Conservation (phyloP, 129 eudicot genomes). For the Calendula officinalis region DNA sequence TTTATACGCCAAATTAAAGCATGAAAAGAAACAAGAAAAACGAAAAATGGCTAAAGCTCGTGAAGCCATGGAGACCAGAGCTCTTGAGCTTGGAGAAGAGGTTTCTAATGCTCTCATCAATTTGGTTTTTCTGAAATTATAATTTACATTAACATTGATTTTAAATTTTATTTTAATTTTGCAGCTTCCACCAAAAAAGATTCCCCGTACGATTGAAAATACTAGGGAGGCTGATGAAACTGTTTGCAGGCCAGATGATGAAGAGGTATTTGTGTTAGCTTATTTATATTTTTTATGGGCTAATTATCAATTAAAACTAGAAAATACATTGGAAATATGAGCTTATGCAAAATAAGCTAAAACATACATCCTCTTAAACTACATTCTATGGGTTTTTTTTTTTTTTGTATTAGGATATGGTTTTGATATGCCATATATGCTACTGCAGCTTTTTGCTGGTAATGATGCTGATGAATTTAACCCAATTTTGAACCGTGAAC, state of each 20-base stretch:
- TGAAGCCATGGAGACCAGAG: slow-evolving; percentile 71
- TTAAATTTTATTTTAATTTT: slow-evolving; percentile 3
- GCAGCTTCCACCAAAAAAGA: slow-evolving; percentile 68
- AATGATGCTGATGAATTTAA: slow-evolving; percentile 89
- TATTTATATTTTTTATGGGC: background rate
- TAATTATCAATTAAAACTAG: too few species aligned
- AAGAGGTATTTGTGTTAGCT: slow-evolving; percentile 47
- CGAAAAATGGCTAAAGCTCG: slow-evolving; percentile 72
- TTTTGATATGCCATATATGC: slow-evolving; percentile 1
- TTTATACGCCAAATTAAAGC: slow-evolving; percentile 71
- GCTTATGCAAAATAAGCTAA: too few species aligned
- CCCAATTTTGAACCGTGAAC: slow-evolving; percentile 46
- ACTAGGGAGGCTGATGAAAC: slow-evolving; percentile 96
- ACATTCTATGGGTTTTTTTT: background rate
- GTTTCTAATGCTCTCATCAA: slow-evolving; percentile 19
- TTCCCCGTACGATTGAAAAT: slow-evolving; percentile 90
- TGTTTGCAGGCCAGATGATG: slow-evolving; percentile 84
- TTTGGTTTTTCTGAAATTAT: background rate
- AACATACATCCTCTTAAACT: too few species aligned
- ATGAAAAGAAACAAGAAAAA: slow-evolving; percentile 76
- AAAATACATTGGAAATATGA: too few species aligned
- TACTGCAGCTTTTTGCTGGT: slow-evolving; percentile 76
- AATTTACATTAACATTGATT: background rate
- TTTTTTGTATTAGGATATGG: background rate
- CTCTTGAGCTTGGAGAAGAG: slow-evolving; percentile 96